Conservation (phyloP, 805 yeast species). For the Pichia manshurica region DNA sequence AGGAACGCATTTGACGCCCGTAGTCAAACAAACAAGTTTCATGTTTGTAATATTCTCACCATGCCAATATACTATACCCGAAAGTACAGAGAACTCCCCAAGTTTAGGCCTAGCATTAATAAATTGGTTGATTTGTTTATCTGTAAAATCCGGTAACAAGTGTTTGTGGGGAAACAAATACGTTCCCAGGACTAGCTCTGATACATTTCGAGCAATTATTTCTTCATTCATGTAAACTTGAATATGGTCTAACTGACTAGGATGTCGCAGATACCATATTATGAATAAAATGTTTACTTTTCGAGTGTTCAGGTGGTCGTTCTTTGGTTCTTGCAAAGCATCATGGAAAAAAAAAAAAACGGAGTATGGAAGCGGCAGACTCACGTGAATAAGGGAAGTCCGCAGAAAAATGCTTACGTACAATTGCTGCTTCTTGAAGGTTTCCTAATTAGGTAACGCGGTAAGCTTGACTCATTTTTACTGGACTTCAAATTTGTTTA, state of each 20-base stretch:
- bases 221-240: not conserved
- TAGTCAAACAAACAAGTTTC: slow-evolving; percentile 22
- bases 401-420: no score
- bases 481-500: not conserved
- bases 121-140: slow-evolving; percentile 1
- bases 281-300: no score
- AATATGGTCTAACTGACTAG: not conserved
- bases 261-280: not conserved
- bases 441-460: slow-evolving; percentile 16
- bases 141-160: not conserved
- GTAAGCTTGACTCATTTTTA: slow-evolving; percentile 13
- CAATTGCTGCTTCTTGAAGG: not conserved
- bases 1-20: slow-evolving; percentile 82
- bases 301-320: no score
- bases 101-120: slow-evolving; percentile 43
- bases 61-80: slow-evolving; percentile 49
- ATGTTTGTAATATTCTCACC: not conserved
- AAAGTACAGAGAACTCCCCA: slow-evolving; percentile 79
- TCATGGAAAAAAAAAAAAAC: no score
- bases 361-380: no score
- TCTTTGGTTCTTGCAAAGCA: no score
- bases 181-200: not conserved
- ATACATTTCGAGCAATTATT: not conserved
- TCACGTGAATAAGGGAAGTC: no score
- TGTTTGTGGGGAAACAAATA: not conserved